Evolutionary conservation across 2,329 filamentous ascomycete species (phyloP).

Genomic region (Zarea fungicola): DNA sequence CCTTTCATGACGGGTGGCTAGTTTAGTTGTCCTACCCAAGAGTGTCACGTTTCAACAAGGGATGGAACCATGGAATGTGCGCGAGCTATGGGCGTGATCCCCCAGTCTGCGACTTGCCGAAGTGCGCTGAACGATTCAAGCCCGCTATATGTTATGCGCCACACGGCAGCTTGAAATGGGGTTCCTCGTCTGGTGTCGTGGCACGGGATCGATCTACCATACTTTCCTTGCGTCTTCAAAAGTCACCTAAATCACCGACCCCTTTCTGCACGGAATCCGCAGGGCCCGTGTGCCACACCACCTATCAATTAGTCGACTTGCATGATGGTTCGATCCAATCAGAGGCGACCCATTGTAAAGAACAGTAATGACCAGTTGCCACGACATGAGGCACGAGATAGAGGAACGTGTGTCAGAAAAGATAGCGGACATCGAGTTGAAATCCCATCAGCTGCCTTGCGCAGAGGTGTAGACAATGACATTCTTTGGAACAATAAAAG

Average conservation of each 20-base stretch:
- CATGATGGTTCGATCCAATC: conserved; percentile 10
- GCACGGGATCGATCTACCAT: conserved; percentile 14
- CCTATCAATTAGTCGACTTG: conserved; percentile 5
- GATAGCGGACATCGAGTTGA: neutral
- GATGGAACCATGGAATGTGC: neutral
- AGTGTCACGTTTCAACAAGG: conserved; percentile 5
- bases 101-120: conserved; percentile 2
- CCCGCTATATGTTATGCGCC: neutral
- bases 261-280: neutral
- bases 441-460: neutral
- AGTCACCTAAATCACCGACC: conserved; percentile 5
- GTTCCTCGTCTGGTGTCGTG: conserved; percentile 1
- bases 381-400: neutral
- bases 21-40: neutral
- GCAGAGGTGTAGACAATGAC: neutral
- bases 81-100: neutral
- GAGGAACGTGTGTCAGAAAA: neutral
- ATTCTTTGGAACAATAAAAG: neutral
- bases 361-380: conserved; percentile 8
- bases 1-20: neutral
- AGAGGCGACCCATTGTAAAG: neutral
- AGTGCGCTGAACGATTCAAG: neutral
- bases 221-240: neutral
- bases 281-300: neutral
- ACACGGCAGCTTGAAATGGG: neutral